Evolutionary conservation across 108 stramenopile genomes (phyloP).

Genomic region (Schizochytrium sp.): DNA sequence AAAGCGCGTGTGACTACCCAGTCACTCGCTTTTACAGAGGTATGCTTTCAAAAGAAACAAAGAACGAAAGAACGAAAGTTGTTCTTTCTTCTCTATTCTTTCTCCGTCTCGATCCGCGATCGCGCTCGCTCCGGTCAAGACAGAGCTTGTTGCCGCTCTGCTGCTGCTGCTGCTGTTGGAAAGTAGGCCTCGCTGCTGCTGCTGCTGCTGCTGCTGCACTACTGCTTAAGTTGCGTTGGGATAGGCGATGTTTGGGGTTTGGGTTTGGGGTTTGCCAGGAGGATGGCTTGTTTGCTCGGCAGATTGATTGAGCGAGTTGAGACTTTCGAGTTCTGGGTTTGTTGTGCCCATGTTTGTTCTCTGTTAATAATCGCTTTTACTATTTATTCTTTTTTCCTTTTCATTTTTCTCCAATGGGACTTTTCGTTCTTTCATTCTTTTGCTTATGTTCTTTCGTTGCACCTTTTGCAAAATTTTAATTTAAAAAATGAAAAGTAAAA

Average conservation of each 20-base stretch:
- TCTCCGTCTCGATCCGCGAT: no score
- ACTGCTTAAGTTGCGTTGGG: background rate
- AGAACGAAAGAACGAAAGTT: no score
- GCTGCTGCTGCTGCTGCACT: background rate
- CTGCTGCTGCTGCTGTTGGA: background rate
- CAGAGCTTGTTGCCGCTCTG: no score
- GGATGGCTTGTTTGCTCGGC: background rate
- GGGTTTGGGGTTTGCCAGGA: background rate
- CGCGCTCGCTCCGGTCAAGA: no score
- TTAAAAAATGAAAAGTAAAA: no score
- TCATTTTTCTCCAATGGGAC: background rate
- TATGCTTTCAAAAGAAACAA: no score
- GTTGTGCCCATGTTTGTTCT: background rate
- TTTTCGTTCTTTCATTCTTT: slow-evolving; percentile 4
- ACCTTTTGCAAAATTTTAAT: no score
- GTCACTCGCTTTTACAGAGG: no score
- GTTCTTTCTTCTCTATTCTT: no score
- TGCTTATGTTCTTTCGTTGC: background rate
- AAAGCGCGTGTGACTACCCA: no score
- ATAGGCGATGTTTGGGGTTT: background rate
- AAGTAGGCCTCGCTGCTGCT: background rate
- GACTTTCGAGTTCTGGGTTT: no score
- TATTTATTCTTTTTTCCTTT: background rate
- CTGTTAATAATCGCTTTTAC: background rate
- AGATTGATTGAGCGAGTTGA: background rate